A percentile compares a stretch with the other conserved stretches of the same genome.
These are phyloP conservation scores for Phytopythium kandeliae DNA, from an alignment of 352 stramenopile species.

Conservation along the genomic window DNA sequence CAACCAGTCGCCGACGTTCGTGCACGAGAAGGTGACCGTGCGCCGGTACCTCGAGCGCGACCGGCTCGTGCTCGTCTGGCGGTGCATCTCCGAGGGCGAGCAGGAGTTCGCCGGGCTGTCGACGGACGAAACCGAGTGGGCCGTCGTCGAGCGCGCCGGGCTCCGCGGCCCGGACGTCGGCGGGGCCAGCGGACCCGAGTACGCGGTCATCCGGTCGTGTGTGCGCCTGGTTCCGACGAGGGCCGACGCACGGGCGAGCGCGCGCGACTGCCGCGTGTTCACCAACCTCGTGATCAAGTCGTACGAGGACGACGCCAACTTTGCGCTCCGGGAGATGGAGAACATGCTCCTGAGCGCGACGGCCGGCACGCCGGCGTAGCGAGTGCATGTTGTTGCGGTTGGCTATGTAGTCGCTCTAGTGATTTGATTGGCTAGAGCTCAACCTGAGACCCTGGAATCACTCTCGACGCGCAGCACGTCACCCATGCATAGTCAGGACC, in stretches of 20 bases:
- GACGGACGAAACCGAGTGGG: constrained; percentile 26
- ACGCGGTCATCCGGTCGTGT: constrained; percentile 21
- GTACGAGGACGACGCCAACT: constrained; percentile 32
- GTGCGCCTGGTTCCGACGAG: constrained; percentile 18
- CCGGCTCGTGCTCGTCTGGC: constrained; percentile 23
- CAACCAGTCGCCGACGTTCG: constrained; percentile 9
- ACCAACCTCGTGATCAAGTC: constrained; percentile 27
- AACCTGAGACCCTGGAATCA: too few relatives aligned
- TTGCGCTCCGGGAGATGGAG: constrained; percentile 33
- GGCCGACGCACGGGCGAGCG: constrained; percentile 4
- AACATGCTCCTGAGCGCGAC: constrained; percentile 18
- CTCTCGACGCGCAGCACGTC: too few relatives aligned
- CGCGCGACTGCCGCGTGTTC: constrained; percentile 9
- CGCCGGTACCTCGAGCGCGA: constrained; percentile 27
- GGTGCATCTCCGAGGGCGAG: constrained; percentile 26
- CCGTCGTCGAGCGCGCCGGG: constrained; percentile 16
- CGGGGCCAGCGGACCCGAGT: constrained; percentile 1
- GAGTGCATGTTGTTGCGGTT: too few relatives aligned
- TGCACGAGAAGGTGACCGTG: constrained; percentile 29
- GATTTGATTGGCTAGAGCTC: too few relatives aligned
- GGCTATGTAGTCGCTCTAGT: too few relatives aligned
- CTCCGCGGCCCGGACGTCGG: constrained; percentile 1
- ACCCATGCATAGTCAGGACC: too few relatives aligned
- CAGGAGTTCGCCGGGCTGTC: constrained; percentile 19
- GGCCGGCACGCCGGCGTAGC: too few relatives aligned